Evolutionary conservation across 1,139 yeast species (phyloP).

Genomic region (Saccharomyces uvarum): DNA sequence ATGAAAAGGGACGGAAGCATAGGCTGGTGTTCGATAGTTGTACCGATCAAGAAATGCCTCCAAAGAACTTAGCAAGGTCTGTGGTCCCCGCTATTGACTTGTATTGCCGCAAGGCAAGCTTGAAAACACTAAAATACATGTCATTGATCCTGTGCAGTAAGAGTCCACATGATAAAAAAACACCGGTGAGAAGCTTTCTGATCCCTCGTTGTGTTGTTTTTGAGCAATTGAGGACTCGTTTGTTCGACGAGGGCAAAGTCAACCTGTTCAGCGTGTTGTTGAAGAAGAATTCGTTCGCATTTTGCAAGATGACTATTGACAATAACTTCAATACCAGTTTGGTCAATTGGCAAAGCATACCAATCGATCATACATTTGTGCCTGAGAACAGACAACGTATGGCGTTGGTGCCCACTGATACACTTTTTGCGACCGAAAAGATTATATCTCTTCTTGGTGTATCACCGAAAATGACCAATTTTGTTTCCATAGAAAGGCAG

Average conservation of each 20-base stretch:
- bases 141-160: neutral
- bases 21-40: neutral
- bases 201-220: neutral
- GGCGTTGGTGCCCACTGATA: neutral
- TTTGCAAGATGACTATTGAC: neutral
- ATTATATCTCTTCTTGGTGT: neutral
- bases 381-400: neutral
- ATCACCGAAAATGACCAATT: neutral
- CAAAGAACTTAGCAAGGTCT: neutral
- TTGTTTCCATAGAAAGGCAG: neutral
- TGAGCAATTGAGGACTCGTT: neutral
- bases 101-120: neutral
- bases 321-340: neutral
- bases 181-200: neutral
- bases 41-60: neutral
- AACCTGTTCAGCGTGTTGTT: neutral
- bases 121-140: neutral
- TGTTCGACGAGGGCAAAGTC: neutral
- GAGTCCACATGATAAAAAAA: neutral
- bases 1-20: neutral
- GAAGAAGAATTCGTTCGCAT: neutral
- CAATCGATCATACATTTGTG: neutral
- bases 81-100: neutral
- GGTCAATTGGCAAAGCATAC: neutral
- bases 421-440: neutral